Conservation (phyloP, 495 filamentous ascomycete species). For the Trichoderma gamsii region DNA sequence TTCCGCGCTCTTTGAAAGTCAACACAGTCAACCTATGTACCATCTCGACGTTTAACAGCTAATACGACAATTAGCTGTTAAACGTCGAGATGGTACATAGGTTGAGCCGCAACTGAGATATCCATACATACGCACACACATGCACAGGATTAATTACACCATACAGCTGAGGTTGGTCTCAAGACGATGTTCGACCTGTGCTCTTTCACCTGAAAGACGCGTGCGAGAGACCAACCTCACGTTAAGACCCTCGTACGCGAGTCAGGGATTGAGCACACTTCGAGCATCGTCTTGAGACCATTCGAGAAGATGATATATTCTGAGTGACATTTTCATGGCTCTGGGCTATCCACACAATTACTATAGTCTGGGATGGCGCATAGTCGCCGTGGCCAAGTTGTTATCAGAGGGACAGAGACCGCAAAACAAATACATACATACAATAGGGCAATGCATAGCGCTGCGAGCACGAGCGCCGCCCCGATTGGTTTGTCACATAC, state of each 20-base stretch:
- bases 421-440: no score
- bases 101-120: neutral
- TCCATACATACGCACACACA: neutral
- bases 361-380: neutral
- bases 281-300: neutral
- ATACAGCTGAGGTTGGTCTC: neutral
- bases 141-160: neutral
- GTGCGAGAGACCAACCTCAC: neutral
- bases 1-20: conserved; percentile 42
- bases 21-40: neutral
- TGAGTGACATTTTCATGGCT: neutral
- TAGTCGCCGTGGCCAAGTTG: no score
- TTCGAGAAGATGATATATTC: neutral
- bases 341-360: neutral
- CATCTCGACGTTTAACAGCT: neutral
- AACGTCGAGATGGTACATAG: neutral
- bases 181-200: neutral
- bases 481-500: no score
- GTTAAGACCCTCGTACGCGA: neutral
- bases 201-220: neutral
- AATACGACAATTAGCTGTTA: neutral
- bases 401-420: no score
- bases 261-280: neutral
- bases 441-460: no score
- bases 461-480: no score